Percentiles rank a stretch among this genome's conserved stretches.
Conservation (phyloP, 805 yeast genomes). For the Metschnikowia colocasiae region DNA sequence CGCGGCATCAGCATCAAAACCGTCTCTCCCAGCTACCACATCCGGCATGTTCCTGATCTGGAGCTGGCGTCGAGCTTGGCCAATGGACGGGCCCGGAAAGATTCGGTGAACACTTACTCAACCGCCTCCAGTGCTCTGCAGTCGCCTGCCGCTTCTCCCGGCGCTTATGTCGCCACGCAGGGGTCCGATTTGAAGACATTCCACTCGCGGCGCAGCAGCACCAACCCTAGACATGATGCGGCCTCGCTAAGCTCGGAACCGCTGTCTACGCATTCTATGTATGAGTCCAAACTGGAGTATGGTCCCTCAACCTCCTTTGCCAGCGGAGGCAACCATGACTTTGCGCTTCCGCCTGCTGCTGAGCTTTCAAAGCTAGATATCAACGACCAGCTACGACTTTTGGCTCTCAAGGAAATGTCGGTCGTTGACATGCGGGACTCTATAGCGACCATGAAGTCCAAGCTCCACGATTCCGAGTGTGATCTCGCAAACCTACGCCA, state of each 20-base stretch:
- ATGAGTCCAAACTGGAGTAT: neutral
- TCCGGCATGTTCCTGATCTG: neutral
- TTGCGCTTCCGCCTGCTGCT: constrained; percentile 31
- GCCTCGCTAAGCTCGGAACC: neutral
- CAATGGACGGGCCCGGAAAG: neutral
- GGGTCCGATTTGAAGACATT: constrained; percentile 2
- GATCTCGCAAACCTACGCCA: constrained; percentile 52
- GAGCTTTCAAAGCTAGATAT: constrained; percentile 31
- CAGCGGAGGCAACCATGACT: constrained; percentile 14
- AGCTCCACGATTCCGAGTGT: constrained; percentile 39
- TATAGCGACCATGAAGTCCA: constrained; percentile 41
- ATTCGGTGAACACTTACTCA: neutral
- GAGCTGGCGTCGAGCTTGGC: neutral
- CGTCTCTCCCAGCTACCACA: constrained; percentile 10
- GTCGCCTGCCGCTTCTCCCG: neutral
- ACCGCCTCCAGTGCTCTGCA: neutral
- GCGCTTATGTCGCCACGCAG: neutral
- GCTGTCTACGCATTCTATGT: neutral
- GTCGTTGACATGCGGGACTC: constrained; percentile 60
- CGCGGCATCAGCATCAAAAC: constrained; percentile 33
- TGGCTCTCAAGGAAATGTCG: constrained; percentile 68
- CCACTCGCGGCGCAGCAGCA: constrained; percentile 5
- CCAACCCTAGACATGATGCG: neutral
- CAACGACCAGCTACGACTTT: constrained; percentile 51
- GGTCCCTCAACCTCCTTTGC: neutral